These are phyloP conservation scores for Nothomitra cinnamomea DNA, from an alignment of 2,329 filamentous ascomycete genomes.

Conservation along the genomic window DNA sequence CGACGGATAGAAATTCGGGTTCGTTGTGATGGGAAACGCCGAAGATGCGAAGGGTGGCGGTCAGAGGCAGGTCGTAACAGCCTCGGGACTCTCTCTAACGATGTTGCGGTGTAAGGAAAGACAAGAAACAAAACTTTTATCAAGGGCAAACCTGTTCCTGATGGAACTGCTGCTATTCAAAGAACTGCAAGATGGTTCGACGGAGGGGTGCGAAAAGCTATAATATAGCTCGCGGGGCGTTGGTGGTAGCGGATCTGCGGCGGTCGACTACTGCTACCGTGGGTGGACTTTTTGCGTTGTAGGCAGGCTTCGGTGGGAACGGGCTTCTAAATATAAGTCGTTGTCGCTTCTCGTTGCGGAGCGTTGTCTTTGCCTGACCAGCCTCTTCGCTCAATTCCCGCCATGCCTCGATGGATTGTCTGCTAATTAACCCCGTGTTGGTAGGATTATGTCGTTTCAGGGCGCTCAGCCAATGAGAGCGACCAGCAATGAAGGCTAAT, in stretches of 20 bases:
- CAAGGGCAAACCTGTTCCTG: too few species aligned
- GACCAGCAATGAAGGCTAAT: neutral
- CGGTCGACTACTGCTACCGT: too few species aligned
- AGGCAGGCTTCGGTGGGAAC: neutral
- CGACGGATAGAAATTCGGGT: neutral
- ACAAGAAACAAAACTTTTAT: neutral
- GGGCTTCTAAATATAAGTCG: conserved; percentile 3
- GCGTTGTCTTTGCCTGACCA: too few species aligned
- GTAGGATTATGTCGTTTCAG: neutral
- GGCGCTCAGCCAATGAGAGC: neutral
- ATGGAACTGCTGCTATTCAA: too few species aligned
- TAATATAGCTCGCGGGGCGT: too few species aligned
- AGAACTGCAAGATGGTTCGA: too few species aligned
- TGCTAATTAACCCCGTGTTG: neutral
- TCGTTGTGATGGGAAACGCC: neutral
- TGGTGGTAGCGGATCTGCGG: too few species aligned
- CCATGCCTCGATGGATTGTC: too few species aligned
- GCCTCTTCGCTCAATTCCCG: too few species aligned
- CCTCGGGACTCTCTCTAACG: neutral
- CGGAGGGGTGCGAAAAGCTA: too few species aligned
- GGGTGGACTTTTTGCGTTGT: neutral
- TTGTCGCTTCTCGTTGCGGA: too few species aligned
- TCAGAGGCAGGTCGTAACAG: neutral
- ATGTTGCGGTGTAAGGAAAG: neutral
- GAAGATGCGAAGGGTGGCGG: neutral